phyloP scores from a whole-genome alignment of 441 rosid species.

The Pelargonium citronellum region DNA sequence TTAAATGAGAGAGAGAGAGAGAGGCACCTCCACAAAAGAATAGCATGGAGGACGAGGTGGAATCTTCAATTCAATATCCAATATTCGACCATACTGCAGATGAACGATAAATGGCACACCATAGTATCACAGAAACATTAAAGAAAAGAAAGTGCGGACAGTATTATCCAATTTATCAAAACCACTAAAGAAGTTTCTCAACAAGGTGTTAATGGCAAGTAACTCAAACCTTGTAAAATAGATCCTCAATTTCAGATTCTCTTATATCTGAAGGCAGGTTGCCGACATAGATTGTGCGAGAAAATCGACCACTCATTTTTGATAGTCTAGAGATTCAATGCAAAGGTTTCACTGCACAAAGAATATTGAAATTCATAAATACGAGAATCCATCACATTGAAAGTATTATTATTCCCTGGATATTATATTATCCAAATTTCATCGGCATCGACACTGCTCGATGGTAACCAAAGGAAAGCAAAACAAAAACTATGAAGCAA shows the following conservation, averaged over 20 bases:
- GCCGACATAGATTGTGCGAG: slow-evolving; percentile 91
- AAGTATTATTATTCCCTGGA: slow-evolving; percentile 22
- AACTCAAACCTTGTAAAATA: slow-evolving; percentile 76
- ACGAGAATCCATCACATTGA: slow-evolving; percentile 12
- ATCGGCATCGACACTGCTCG: slow-evolving; percentile 16
- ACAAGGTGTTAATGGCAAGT: not conserved
- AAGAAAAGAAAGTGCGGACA: not conserved
- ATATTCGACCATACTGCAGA: slow-evolving; percentile 74
- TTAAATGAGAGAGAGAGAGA: not conserved
- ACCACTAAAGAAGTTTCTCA: not conserved
- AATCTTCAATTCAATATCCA: slow-evolving; percentile 86
- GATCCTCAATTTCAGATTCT: slow-evolving; percentile 83
- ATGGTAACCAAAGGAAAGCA: slow-evolving; percentile 7
- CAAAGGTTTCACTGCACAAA: slow-evolving; percentile 39
- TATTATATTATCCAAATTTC: slow-evolving; percentile 26
- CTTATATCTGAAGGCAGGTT: slow-evolving; percentile 84
- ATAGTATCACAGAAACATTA: not conserved
- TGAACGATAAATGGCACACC: slow-evolving; percentile 3
- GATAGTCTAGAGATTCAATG: slow-evolving; percentile 16
- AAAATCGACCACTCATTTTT: slow-evolving; percentile 92
- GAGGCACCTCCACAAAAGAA: slow-evolving; percentile 77
- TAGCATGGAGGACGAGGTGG: slow-evolving; percentile 94
- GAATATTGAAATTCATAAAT: slow-evolving; percentile 25
- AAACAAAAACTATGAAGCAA: slow-evolving; percentile 27
- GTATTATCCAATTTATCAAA: not conserved